A percentile compares a stretch with the other conserved stretches of the same genome.
phyloP scores from a whole-genome alignment of 202 grass and related monocot genomes.

The Digitaria exilis region DNA sequence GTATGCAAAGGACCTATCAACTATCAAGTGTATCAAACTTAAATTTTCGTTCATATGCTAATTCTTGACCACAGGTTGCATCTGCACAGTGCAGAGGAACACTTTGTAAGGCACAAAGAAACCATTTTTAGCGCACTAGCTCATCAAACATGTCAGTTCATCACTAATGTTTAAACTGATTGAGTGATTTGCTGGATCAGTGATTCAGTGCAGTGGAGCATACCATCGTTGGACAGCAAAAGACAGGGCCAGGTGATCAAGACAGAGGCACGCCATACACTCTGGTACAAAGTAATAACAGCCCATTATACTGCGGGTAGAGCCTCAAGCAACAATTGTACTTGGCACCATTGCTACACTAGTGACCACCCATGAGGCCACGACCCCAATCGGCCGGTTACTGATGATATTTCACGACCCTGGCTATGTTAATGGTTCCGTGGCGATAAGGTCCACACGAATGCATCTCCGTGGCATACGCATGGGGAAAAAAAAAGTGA shows the following conservation, averaged over 20 bases:
- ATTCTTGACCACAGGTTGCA: not conserved
- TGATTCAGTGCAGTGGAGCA: not conserved
- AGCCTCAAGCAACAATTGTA: not conserved
- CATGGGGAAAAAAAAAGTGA: not conserved
- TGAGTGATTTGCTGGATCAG: not conserved
- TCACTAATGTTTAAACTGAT: not conserved
- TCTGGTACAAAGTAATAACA: conserved; percentile 25
- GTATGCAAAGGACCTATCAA: not conserved
- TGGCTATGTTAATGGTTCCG: not conserved
- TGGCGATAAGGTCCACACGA: not conserved
- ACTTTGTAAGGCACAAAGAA: not conserved
- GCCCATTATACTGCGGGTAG: not conserved
- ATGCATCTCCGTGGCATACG: not conserved
- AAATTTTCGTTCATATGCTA: not conserved
- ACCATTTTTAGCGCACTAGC: not conserved
- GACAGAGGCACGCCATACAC: not conserved
- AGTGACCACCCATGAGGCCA: conserved; percentile 3
- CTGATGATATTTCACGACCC: not conserved
- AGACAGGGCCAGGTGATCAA: not conserved
- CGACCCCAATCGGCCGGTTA: not conserved
- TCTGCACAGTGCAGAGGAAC: not conserved
- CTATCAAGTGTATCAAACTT: not conserved
- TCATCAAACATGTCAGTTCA: not conserved
- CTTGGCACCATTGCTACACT: conserved; percentile 10
- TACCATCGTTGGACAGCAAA: conserved; percentile 17